Conservation (phyloP, 441 rosid genomes). For the Eruca vesicaria region DNA sequence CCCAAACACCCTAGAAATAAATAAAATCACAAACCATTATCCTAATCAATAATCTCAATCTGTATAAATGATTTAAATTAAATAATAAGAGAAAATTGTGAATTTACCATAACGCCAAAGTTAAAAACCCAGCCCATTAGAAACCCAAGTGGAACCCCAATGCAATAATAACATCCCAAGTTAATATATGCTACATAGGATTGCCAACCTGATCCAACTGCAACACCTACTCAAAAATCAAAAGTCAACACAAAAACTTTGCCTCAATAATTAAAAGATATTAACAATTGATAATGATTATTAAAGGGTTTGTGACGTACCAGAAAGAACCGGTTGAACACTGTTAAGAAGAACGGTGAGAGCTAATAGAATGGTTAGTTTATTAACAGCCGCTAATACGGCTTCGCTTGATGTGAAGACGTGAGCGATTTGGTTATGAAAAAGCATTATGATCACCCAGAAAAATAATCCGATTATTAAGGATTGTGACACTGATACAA, state of each 20-base stretch:
- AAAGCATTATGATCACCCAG: constrained; percentile 53
- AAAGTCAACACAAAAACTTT: neutral
- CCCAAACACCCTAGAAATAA: constrained; percentile 71
- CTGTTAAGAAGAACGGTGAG: constrained; percentile 81
- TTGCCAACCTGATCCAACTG: constrained; percentile 97
- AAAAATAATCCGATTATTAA: constrained; percentile 55
- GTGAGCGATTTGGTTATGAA: constrained; percentile 48
- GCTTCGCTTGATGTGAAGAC: constrained; percentile 63
- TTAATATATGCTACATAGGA: constrained; percentile 82
- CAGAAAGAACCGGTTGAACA: constrained; percentile 82
- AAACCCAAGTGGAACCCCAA: constrained; percentile 79
- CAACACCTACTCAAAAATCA: constrained; percentile 51
- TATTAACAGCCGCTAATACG: constrained; percentile 61
- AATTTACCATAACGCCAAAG: constrained; percentile 67
- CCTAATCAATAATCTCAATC: neutral
- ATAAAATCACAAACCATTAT: neutral
- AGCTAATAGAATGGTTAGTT: constrained; percentile 60
- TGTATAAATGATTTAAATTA: neutral
- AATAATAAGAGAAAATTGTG: neutral
- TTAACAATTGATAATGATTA: neutral
- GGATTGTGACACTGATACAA: constrained; percentile 64
- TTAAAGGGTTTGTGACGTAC: constrained; percentile 24
- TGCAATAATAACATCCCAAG: constrained; percentile 75
- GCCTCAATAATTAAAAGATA: neutral
- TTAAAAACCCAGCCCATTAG: constrained; percentile 83